Percentiles rank a stretch among this genome's conserved stretches.
Evolutionary conservation across 2,329 filamentous ascomycete species (phyloP).

Genomic region (Pyrenochaeta sp.): DNA sequence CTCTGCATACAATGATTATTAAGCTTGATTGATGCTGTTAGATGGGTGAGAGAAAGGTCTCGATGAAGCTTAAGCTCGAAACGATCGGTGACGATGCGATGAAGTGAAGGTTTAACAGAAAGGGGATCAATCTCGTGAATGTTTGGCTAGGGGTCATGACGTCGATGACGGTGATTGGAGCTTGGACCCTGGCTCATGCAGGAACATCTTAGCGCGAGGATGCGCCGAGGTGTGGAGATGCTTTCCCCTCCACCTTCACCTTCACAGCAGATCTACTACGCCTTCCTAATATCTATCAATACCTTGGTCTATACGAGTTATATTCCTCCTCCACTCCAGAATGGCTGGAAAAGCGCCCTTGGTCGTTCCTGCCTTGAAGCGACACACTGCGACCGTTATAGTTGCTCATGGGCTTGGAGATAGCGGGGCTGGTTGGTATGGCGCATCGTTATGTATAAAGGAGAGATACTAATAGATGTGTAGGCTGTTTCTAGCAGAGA

Average conservation of each 20-base stretch:
- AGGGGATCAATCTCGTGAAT: slow-evolving; percentile 9
- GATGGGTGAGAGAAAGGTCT: neutral
- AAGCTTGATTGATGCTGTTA: neutral
- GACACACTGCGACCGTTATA: slow-evolving; percentile 94
- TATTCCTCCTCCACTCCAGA: slow-evolving; percentile 9
- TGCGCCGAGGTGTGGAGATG: slow-evolving; percentile 24
- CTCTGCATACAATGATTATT: slow-evolving; percentile 1
- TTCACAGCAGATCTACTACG: slow-evolving; percentile 20
- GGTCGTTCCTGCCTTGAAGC: slow-evolving; percentile 78
- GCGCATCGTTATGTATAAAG: slow-evolving; percentile 1
- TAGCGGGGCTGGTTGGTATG: slow-evolving; percentile 75
- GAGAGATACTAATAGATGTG: slow-evolving; percentile 20
- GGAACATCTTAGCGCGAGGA: slow-evolving; percentile 27
- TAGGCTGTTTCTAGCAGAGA: slow-evolving; percentile 80
- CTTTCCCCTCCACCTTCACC: neutral
- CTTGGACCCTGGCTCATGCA: slow-evolving; percentile 37
- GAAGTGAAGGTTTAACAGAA: neutral
- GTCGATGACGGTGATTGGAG: slow-evolving; percentile 43
- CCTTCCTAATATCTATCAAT: slow-evolving; percentile 15
- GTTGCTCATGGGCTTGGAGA: slow-evolving; percentile 94
- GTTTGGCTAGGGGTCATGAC: slow-evolving; percentile 36
- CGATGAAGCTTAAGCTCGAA: neutral
- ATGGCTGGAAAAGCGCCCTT: slow-evolving; percentile 60
- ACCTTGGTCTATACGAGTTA: slow-evolving; percentile 5
- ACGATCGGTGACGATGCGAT: neutral